Base-by-base conservation (phyloP, 2,329 filamentous ascomycete species). In the Cladophialophora chaetospira region DNA sequence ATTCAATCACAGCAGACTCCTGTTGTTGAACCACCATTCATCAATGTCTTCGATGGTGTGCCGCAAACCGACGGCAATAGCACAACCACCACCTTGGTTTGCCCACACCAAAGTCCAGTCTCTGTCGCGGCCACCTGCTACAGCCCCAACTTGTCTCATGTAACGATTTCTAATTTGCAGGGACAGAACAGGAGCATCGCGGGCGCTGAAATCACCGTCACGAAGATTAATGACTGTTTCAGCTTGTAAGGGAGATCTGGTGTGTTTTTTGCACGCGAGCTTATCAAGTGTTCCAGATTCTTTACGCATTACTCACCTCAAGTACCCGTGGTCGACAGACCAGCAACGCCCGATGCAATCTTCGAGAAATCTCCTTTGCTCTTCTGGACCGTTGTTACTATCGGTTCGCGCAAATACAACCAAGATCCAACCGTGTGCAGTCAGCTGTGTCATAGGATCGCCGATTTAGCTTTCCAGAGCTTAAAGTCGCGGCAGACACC, bases 351-450 rank as follows among this genome's bases (percentile, higher is more conserved):
- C 1, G 79, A 85, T 31, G 76, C 81, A 42, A 85, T 82, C 67
- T 80, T 81, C 61, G 75, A 75, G 15, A 71, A 79, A 28, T 84
- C 81, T 45, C 82, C 80, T 15, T 72, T 88, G 3, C 76, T 87
- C 5, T 86, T 86, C 69, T 88, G 85, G 85, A 83, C 82, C 28
- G 82, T 87, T 47, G 75, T 87, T 43, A 79, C 81, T 35, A 79
- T 86, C 31, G 84, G 83, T 13, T 79, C 82, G 28, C 79, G 85
- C 35, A 79, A 82, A 40, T 86, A 81, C 60, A 75, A 77, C 21
- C 68, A 73, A 13, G 82, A 85, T 60, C 72, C 78, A 0, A 74
- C 72, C 8, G 70, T 87, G 25, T 72, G 87, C 36, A 78, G 77
- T 51, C 82, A 67, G 65, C 69, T 79, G 10, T 66, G 73, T 19